Evolutionary conservation across 2,329 filamentous ascomycete genomes (phyloP).

Genomic region (Alternaria postmessia): DNA sequence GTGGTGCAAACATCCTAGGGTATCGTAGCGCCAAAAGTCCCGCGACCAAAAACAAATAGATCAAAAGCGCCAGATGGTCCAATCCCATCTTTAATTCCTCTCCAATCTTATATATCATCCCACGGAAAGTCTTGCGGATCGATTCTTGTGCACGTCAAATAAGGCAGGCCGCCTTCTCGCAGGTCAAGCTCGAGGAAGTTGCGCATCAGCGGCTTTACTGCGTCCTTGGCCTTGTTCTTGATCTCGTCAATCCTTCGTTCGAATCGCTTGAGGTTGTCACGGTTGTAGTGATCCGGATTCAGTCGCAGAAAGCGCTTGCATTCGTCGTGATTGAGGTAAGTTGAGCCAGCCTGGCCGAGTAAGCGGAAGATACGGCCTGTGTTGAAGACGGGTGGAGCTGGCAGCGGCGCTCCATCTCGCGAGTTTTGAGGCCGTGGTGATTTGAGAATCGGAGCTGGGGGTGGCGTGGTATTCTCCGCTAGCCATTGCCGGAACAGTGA

Average conservation of each 20-base stretch:
- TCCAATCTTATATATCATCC: conserved; percentile 50
- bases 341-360: conserved; percentile 69
- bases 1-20: conserved; percentile 15
- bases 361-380: conserved; percentile 79
- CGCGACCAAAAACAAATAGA: conserved; percentile 1
- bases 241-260: conserved; percentile 89
- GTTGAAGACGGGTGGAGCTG: conserved; percentile 60
- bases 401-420: conserved; percentile 31
- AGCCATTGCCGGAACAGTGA: conserved; percentile 92
- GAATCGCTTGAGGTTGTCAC: conserved; percentile 85
- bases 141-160: conserved; percentile 71
- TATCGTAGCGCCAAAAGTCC: conserved; percentile 24
- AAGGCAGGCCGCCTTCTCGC: conserved; percentile 62
- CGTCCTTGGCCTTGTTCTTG: conserved; percentile 81
- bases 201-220: conserved; percentile 84
- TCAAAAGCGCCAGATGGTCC: conserved; percentile 15
- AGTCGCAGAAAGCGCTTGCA: conserved; percentile 90
- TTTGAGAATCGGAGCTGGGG: conserved; percentile 63
- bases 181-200: conserved; percentile 85
- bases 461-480: conserved; percentile 84
- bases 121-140: conserved; percentile 71
- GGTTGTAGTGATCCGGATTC: conserved; percentile 80
- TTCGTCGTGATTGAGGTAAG: conserved; percentile 84
- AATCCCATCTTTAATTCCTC: not conserved
- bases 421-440: conserved; percentile 50